Evolutionary conservation across 176 grass and related monocot species (phyloP).

Genomic region (Oryza officinalis): DNA sequence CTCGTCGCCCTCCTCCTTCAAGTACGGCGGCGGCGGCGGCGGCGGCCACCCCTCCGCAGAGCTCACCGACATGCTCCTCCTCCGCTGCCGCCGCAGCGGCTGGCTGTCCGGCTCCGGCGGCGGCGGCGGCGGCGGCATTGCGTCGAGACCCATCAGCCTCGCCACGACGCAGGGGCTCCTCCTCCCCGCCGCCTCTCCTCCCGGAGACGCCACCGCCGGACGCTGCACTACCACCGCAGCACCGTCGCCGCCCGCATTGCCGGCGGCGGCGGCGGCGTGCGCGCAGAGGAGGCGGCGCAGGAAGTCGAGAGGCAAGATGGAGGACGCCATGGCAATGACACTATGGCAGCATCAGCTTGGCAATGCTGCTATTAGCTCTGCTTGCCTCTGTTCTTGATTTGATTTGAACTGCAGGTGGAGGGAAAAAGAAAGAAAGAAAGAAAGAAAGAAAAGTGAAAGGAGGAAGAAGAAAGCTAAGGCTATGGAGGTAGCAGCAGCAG

Average conservation of each 20-base stretch:
- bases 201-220: background rate
- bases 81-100: background rate
- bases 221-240: background rate
- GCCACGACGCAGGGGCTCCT: constrained; percentile 80
- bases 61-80: constrained; percentile 50
- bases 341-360: background rate
- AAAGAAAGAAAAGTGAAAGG: background rate
- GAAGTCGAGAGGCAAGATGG: constrained; percentile 44
- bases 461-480: background rate
- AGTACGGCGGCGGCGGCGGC: constrained; percentile 48
- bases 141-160: constrained; percentile 84
- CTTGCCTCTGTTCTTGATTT: background rate
- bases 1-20: constrained; percentile 73
- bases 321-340: constrained; percentile 45
- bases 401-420: constrained; percentile 51
- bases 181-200: background rate
- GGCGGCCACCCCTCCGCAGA: constrained; percentile 47
- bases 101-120: background rate
- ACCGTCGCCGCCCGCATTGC: background rate
- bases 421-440: background rate
- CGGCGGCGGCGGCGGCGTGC: background rate
- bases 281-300: constrained; percentile 67
- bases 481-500: background rate
- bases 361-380: background rate
- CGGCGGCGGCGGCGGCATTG: constrained; percentile 45